Conservation (phyloP, 1,284 basidiomycete genomes). For the Cutaneotrichosporon mucoides region DNA sequence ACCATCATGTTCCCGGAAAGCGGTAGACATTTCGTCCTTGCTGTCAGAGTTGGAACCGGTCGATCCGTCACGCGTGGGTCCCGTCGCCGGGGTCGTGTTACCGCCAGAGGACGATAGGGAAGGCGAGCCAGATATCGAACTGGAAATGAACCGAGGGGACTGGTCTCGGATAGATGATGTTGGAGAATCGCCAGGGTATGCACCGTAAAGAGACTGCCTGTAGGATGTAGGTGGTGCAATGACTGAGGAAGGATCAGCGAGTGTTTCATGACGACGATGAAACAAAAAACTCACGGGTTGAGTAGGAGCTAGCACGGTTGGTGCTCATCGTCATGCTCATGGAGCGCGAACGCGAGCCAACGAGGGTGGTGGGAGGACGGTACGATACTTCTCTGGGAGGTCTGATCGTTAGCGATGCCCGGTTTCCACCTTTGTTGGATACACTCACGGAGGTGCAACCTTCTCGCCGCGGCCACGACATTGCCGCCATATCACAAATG, state of each 20-base stretch:
- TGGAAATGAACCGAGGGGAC: constrained; percentile 25
- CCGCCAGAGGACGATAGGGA: constrained; percentile 22
- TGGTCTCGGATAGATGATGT: constrained; percentile 24
- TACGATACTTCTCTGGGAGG: constrained; percentile 34
- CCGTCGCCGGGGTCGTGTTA: constrained; percentile 16
- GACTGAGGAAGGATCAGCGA: constrained; percentile 4
- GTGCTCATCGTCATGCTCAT: constrained; percentile 6
- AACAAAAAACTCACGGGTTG: constrained; percentile 29
- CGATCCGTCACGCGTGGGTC: constrained; percentile 9
- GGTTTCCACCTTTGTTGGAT: too few relatives aligned
- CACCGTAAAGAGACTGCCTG: constrained; percentile 32
- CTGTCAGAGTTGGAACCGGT: constrained; percentile 1
- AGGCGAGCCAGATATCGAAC: constrained; percentile 24
- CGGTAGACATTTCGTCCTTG: not conserved
- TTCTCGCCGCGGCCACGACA: constrained; percentile 33
- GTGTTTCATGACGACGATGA: not conserved
- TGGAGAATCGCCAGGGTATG: constrained; percentile 21
- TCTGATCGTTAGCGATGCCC: constrained; percentile 16
- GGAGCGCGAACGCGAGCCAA: constrained; percentile 7
- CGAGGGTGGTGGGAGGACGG: not conserved
- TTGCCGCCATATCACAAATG: constrained; percentile 26
- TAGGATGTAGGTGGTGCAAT: constrained; percentile 11
- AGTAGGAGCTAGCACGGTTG: constrained; percentile 29
- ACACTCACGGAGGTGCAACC: constrained; percentile 43
- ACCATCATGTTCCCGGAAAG: not conserved